Percentiles rank a stretch among this genome's conserved stretches.
Evolutionary conservation across 2,329 filamentous ascomycete genomes (phyloP).

Genomic region (Erysiphe neolycopersici): DNA sequence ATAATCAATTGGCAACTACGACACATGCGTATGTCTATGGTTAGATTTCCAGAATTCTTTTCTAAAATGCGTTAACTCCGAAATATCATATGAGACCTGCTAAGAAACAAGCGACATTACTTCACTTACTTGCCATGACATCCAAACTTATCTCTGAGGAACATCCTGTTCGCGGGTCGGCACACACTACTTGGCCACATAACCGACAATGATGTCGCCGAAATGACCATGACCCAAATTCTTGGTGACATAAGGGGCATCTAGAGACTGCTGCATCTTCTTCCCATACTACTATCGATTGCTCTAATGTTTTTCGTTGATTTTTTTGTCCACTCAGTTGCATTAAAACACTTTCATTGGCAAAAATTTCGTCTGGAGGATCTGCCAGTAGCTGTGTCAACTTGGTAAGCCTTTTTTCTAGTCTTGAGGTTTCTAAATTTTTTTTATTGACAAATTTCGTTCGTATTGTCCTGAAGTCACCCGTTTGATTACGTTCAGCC

Average conservation of each 20-base stretch:
- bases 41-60: conserved; percentile 28
- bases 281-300: conserved; percentile 85
- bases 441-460: conserved; percentile 59
- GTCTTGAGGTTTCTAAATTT: conserved; percentile 60
- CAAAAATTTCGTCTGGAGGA: conserved; percentile 37
- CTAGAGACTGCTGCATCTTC: conserved; percentile 56
- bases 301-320: conserved; percentile 57
- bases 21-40: conserved; percentile 72
- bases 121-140: conserved; percentile 33
- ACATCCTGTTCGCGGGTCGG: conserved; percentile 59
- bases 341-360: conserved; percentile 22
- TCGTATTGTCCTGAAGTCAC: conserved; percentile 42
- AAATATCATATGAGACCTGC: conserved; percentile 5
- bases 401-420: conserved; percentile 80
- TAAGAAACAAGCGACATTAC: neutral
- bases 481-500: conserved; percentile 41
- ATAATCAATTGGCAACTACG: conserved; percentile 55
- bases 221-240: conserved; percentile 83
- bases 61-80: conserved; percentile 14
- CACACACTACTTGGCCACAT: conserved; percentile 81
- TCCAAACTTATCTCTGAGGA: conserved; percentile 64
- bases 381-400: conserved; percentile 62
- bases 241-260: conserved; percentile 89
- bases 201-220: conserved; percentile 82
- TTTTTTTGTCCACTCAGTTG: conserved; percentile 41